phyloP scores from a whole-genome alignment of 306 rosid species.

The Cucurbita pepo region DNA sequence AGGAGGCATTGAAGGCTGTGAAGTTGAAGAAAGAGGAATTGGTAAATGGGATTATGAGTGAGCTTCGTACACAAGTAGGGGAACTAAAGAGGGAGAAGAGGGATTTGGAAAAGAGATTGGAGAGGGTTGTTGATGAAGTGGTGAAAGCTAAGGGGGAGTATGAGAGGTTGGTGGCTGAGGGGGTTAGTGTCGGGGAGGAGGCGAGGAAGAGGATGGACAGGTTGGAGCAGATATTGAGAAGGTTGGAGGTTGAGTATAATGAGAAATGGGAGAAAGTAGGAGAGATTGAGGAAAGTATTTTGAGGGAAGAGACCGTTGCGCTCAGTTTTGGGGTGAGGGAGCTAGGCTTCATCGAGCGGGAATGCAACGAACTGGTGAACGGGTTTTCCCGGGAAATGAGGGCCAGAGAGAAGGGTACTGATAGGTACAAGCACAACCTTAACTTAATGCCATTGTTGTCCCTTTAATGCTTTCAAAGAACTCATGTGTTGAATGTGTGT shows the following conservation, averaged over 20 bases:
- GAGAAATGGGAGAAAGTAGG: constrained; percentile 37
- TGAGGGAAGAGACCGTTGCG: constrained; percentile 48
- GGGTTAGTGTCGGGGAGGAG: constrained; percentile 9
- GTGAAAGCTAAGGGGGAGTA: constrained; percentile 24
- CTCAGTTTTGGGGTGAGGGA: constrained; percentile 72
- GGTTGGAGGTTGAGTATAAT: constrained; percentile 44
- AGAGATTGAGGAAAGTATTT: constrained; percentile 42
- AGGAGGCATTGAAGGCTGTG: constrained; percentile 38
- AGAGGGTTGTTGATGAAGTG: constrained; percentile 26
- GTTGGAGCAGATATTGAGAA: constrained; percentile 31
- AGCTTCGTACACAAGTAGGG: constrained; percentile 30
- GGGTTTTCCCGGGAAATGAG: constrained; percentile 38
- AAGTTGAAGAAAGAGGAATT: constrained; percentile 36
- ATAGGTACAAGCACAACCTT: constrained; percentile 26
- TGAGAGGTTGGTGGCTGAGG: constrained; percentile 17
- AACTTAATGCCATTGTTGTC: neutral
- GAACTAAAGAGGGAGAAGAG: constrained; percentile 29
- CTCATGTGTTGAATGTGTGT: neutral
- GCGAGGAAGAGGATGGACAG: constrained; percentile 22
- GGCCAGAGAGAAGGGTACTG: constrained; percentile 10
- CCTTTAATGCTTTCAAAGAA: neutral
- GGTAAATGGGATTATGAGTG: constrained; percentile 25
- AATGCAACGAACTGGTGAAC: constrained; percentile 59
- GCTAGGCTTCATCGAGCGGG: constrained; percentile 64
- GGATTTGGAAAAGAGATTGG: constrained; percentile 22